Evolutionary conservation across 2,329 filamentous ascomycete genomes (phyloP).

Genomic region (Verticillium nubilum): DNA sequence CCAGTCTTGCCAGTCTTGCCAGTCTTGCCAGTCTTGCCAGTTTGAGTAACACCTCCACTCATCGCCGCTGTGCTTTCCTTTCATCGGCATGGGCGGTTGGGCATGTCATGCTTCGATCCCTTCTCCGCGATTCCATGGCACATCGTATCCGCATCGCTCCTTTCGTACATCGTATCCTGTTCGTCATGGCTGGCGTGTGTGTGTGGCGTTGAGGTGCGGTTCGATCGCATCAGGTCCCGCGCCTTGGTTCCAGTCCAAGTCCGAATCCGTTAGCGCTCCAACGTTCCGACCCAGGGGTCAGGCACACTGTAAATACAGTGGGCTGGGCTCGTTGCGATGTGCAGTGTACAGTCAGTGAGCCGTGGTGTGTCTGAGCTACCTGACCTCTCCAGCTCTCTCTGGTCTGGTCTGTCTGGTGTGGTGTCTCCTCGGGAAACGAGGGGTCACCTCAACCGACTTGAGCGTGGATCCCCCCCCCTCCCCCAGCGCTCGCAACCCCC

Average conservation of each 20-base stretch:
- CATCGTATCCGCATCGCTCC: not conserved
- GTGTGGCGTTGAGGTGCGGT: not conserved
- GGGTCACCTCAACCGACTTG: no score
- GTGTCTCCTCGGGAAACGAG: no score
- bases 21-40: no score
- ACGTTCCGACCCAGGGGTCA: not conserved
- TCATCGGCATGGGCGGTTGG: no score
- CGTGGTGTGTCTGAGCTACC: not conserved
- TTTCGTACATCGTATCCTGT: not conserved
- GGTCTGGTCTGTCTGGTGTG: no score
- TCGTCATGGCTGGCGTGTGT: not conserved
- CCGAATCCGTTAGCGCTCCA: not conserved
- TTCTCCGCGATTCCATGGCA: not conserved
- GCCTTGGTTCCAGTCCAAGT: not conserved
- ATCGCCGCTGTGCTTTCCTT: no score
- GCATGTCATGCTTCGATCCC: not conserved
- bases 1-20: no score
- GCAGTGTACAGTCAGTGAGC: not conserved
- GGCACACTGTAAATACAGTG: not conserved
- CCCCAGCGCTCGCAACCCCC: not conserved
- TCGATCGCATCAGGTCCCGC: not conserved
- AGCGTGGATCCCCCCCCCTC: not conserved
- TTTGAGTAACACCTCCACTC: not conserved
- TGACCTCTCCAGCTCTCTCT: no score
- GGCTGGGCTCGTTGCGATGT: not conserved